Evolutionary conservation across 192 early-diverging fungal genomes (phyloP).

Genomic region (Funneliformis geosporum): DNA sequence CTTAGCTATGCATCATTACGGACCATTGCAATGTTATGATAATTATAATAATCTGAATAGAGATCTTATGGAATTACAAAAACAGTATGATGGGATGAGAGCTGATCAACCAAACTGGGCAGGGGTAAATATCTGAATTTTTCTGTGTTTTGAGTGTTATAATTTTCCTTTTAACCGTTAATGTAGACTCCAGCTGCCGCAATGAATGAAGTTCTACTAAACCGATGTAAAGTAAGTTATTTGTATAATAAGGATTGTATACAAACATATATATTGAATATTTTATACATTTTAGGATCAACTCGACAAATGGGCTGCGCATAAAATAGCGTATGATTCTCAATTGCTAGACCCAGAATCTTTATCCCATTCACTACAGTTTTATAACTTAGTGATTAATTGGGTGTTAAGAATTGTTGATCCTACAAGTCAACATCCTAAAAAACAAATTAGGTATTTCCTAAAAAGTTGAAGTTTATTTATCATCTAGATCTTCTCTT

Average conservation of each 20-base stretch:
- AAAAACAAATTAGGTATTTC: conserved; percentile 28
- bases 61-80: conserved; percentile 67
- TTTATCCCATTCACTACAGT: conserved; percentile 66
- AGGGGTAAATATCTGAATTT: conserved; percentile 11
- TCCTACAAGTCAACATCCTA: conserved; percentile 50
- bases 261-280: not conserved
- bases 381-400: conserved; percentile 89
- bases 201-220: not conserved
- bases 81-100: conserved; percentile 66
- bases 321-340: conserved; percentile 73
- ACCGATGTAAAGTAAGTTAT: not conserved
- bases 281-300: conserved; percentile 47
- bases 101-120: conserved; percentile 51
- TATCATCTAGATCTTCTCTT: not conserved
- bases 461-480: not conserved
- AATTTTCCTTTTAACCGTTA: not conserved
- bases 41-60: conserved; percentile 69
- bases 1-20: conserved; percentile 76
- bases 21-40: conserved; percentile 70
- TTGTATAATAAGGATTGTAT: not conserved
- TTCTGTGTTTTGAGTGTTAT: not conserved
- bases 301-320: conserved; percentile 67
- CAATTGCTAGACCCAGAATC: conserved; percentile 74
- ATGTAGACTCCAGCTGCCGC: not conserved
- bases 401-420: conserved; percentile 82